These are phyloP conservation scores for Cladosporium oxysporum DNA, from an alignment of 2,329 filamentous ascomycete species.

Conservation along the genomic window DNA sequence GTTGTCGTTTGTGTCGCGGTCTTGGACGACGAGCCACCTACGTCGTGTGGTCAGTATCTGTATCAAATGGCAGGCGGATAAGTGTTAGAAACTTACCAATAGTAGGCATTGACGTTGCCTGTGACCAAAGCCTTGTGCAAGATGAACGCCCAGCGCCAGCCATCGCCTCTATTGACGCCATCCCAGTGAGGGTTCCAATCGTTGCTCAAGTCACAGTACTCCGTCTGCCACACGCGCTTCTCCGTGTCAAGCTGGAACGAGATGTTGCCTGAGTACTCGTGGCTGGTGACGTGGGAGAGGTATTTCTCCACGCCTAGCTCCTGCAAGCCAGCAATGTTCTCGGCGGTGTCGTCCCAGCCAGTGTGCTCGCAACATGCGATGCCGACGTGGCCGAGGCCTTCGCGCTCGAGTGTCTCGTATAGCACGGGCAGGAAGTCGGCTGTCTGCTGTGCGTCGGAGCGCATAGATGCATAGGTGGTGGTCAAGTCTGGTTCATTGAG, in stretches of 20 bases:
- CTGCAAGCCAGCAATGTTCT: slow-evolving; percentile 31
- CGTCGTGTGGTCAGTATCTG: not conserved
- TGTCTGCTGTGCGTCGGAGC: slow-evolving; percentile 47
- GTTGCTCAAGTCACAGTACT: slow-evolving; percentile 49
- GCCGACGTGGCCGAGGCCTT: slow-evolving; percentile 37
- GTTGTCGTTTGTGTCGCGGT: not conserved
- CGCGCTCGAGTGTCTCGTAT: slow-evolving; percentile 38
- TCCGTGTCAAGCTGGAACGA: slow-evolving; percentile 45
- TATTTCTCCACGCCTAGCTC: slow-evolving; percentile 39
- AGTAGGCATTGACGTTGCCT: slow-evolving; percentile 54
- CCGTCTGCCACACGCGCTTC: slow-evolving; percentile 53
- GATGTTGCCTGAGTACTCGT: slow-evolving; percentile 39
- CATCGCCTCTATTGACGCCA: slow-evolving; percentile 50
- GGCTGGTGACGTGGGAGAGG: slow-evolving; percentile 44
- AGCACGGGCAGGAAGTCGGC: slow-evolving; percentile 54
- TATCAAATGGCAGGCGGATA: not conserved
- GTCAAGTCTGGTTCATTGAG: slow-evolving; percentile 41
- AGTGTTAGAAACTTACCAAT: slow-evolving; percentile 44
- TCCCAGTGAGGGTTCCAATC: slow-evolving; percentile 47
- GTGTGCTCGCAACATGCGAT: slow-evolving; percentile 49
- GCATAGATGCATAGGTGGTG: slow-evolving; percentile 49
- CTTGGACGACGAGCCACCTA: slow-evolving; percentile 6
- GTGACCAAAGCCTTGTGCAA: slow-evolving; percentile 53
- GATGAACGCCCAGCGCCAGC: slow-evolving; percentile 57
- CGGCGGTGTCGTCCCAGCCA: slow-evolving; percentile 37